Evolutionary conservation across 2,329 filamentous ascomycete species (phyloP), one percentile per base, ranked within the genome.

Genomic region (Periconia sp.): DNA sequence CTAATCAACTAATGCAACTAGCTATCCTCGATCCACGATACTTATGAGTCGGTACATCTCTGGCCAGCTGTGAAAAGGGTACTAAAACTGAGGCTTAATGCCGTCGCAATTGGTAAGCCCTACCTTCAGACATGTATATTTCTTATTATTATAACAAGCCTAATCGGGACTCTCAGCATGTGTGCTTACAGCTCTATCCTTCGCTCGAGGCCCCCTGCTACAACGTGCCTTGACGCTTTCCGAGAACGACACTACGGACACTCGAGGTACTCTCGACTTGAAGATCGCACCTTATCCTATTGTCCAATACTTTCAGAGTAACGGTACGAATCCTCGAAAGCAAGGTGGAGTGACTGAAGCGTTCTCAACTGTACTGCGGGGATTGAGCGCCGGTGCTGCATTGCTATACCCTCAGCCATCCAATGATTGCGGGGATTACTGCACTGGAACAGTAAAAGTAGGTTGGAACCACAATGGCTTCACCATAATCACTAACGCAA

Each of bases 21-120:
- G 52, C 48, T 57, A 18, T 52, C 52, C 7, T 28, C 43, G 1
- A 37, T 60, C 6, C 45, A 60, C 32, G 59, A 62, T 35, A 50
- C 36, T 1, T 57, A 55, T 28, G 53, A 55, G 8, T 59, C 48
- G 4, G 23, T 36, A 4, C 52, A 34, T 24, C 15, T 55, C 5
- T 57, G 46, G 50, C 32, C 46, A 15, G 56, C 57, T 17, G 12
- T 54, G 7, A 43, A 40, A n/a, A 40, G 51, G 15, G 36, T 52
- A 9, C 15, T 37, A 13, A 33, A 43, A 7, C 29, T 60, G 18
- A 46, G 40, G 10, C 52, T 57, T 36, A 60, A 55, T 33, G 26
- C 42, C 12, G 50, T 56, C n/a, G 53, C 53, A 29, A 17, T 51
- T 30, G 53, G 53, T 56, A 46, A 44, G 50, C n/a, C 15, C 17